Base-by-base conservation (phyloP, 1,284 basidiomycete species). In the Omphalotus olearius region DNA sequence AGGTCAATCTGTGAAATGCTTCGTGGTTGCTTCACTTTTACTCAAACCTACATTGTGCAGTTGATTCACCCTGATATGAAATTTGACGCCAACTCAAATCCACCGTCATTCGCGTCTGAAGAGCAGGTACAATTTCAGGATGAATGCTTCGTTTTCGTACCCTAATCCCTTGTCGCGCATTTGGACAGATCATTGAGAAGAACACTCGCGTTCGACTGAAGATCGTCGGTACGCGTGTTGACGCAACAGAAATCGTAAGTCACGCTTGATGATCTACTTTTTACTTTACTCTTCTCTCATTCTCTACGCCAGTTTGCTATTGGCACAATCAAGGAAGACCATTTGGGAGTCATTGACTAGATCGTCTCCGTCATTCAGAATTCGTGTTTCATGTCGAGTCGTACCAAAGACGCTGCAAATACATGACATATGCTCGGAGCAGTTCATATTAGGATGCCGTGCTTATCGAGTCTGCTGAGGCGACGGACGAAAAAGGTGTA, bases 191-290 rank as follows among this genome's bases (percentile, higher is more conserved):
- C 61, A 98, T 96, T 62, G 91, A 96, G 66, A 97, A 96, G 69
- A 93, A 93, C 58, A 91, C 91, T 0, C 85, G 87, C 54, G 88
- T 98, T 33, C 83, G 96, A 36, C 79, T 98, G 69, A 96, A 98
- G 70, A 94, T 99, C 50, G 94, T 99, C 14, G 96, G 96, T 26
- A 97, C 94, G 26, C 84, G 96, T 62, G 91, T 98, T 6, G 96
- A 99, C 66, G 95, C 95, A 17, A 98, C 93, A 23, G 95, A 98
- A 68, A 98, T 99, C 62, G 93, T 94, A 65, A 60, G 88, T 79
- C 13, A 33, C 13, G 3, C 4, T 33, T 33, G 9, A 33, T 36
- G 10, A 30, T 51, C 42, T 39, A 13, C 25, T 17, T 44, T 53
- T 28, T 37, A 44, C 18, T 23, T 17, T 35, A 4, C 16, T 33